Evolutionary conservation across 805 yeast genomes (phyloP), one percentile per base, ranked within the genome.

Genomic region (Kuraishia piskuri): DNA sequence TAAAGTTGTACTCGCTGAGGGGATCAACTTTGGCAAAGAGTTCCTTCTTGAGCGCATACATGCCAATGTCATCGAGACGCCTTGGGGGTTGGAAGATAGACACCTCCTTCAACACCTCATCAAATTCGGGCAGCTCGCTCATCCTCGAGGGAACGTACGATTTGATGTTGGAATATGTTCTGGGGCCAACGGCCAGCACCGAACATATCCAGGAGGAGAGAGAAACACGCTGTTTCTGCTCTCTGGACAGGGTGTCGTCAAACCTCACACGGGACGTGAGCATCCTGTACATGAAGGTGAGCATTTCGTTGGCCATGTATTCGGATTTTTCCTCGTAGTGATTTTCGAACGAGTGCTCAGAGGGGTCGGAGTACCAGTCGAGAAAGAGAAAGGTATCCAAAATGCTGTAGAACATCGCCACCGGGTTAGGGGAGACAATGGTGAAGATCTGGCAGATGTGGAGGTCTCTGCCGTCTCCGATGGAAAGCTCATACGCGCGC

Each of bases 61-160:
- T 76, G 22, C 95, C 95, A 55, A 80, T 77, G 61, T 85, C 92
- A 40, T 74, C 75, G 46, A 84, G 66, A 2, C 88, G 88, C 21
- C 75, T 73, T 3, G 95, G 94, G 7, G 88, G 80, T 26, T 76
- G 75, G 60, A 75, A 88, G 3, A 68, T 74, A 1, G 89, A 75
- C 25, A 83, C 71, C 59, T 88, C 88, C 37, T 73, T 69, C 52
- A 94, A 70, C 2, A 70, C 68, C 2, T 64, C 66, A 57, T 81
- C 86, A 54, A 81, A 75, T 14, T 71, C 66, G 0, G 67, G 59
- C 12, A 70, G 67, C 23, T 70, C 73, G 2, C 69, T 62, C 8
- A 73, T 61, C 51, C 64, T 63, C 23, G 58, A 73, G 25, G 70
- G 75, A 48, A 63, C 60, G 19, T 54, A 58, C 57, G 62, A 67